These are phyloP conservation scores for Gossypium raimondii DNA, from an alignment of 345 rosid species.

Conservation along the genomic window DNA sequence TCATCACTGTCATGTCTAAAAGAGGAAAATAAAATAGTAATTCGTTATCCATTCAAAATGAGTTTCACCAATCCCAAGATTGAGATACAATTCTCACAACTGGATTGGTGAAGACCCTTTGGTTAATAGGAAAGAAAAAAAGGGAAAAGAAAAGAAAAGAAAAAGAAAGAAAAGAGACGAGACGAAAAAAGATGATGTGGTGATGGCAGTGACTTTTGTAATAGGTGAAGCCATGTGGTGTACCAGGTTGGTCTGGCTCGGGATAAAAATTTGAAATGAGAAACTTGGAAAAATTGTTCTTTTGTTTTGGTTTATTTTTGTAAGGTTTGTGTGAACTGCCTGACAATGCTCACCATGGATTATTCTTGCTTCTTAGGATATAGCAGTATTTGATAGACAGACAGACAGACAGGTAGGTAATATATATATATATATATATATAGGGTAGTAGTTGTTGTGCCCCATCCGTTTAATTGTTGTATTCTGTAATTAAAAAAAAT, in stretches of 20 bases:
- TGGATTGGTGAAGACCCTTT: constrained; percentile 17
- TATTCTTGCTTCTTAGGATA: constrained; percentile 29
- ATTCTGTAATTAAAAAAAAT: neutral
- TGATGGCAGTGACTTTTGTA: constrained; percentile 19
- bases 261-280: constrained; percentile 26
- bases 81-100: constrained; percentile 15
- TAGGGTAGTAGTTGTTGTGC: neutral
- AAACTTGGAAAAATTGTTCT: constrained; percentile 24
- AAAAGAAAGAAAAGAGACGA: neutral
- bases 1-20: constrained; percentile 25
- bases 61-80: constrained; percentile 1
- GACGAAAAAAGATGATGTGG: constrained; percentile 20
- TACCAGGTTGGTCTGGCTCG: constrained; percentile 28
- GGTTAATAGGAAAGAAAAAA: constrained; percentile 7
- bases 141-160: neutral
- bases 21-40: neutral
- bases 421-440: neutral
- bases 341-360: constrained; percentile 19
- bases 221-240: constrained; percentile 25
- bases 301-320: neutral
- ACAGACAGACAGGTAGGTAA: neutral
- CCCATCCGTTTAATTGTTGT: neutral
- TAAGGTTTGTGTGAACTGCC: constrained; percentile 29
- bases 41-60: neutral
- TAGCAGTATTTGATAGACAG: constrained; percentile 28